Conservation (phyloP, 169 alveolate genomes). For the Plasmodium chabaudi region DNA sequence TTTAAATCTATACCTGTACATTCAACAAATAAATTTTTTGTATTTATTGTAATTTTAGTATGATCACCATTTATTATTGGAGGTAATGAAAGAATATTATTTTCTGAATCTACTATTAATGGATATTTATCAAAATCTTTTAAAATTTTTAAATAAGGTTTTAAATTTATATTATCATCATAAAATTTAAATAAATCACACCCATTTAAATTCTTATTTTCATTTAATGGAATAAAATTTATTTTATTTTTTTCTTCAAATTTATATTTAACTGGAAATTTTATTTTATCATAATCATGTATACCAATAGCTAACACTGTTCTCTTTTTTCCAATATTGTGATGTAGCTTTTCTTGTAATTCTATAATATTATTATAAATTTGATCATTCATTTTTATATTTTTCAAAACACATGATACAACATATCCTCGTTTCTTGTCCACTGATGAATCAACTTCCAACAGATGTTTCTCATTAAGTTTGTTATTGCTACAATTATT, state of each 20-base stretch:
- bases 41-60: slow-evolving; percentile 95
- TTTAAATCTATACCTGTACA: slow-evolving; percentile 93
- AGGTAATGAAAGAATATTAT: slow-evolving; percentile 96
- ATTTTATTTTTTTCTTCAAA: slow-evolving; percentile 92
- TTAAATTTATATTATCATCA: slow-evolving; percentile 81
- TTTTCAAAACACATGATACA: slow-evolving; percentile 95
- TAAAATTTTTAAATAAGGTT: slow-evolving; percentile 90
- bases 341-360: slow-evolving; percentile 97
- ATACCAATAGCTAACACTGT: slow-evolving; percentile 96
- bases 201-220: slow-evolving; percentile 87
- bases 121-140: slow-evolving; percentile 91
- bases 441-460: slow-evolving; percentile 45
- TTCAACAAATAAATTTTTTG: slow-evolving; percentile 96
- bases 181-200: slow-evolving; percentile 22
- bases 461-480: slow-evolving; percentile 51
- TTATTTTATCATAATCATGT: slow-evolving; percentile 94
- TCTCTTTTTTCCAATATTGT: slow-evolving; percentile 96
- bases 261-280: slow-evolving; percentile 93
- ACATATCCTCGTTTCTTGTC: slow-evolving; percentile 85
- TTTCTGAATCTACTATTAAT: slow-evolving; percentile 92
- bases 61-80: slow-evolving; percentile 98
- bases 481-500: slow-evolving; percentile 81
- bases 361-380: slow-evolving; percentile 95
- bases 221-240: slow-evolving; percentile 93
- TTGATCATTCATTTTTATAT: slow-evolving; percentile 90